Evolutionary conservation across 108 stramenopile genomes (phyloP).

Genomic region (Skeletonema tropicum): DNA sequence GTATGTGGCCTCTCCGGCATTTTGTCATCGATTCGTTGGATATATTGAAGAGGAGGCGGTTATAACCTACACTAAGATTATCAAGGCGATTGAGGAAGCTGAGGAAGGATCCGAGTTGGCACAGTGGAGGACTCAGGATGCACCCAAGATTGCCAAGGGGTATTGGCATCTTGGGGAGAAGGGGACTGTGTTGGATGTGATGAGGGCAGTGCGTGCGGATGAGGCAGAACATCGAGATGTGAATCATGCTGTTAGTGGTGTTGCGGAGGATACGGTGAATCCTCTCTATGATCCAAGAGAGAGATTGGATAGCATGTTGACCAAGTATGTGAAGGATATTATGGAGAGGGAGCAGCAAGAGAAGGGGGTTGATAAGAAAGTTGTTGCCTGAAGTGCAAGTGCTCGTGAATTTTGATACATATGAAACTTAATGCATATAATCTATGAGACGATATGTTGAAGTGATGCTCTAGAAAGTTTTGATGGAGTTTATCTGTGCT

Average conservation of each 20-base stretch:
- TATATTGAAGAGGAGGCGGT: constrained; percentile 96
- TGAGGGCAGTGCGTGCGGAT: constrained; percentile 92
- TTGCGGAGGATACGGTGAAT: constrained; percentile 65
- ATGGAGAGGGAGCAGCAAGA: constrained; percentile 50
- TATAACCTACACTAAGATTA: constrained; percentile 89
- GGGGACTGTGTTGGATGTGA: constrained; percentile 90
- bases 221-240: constrained; percentile 96
- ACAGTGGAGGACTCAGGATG: constrained; percentile 64
- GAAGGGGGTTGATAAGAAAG: not conserved
- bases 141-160: constrained; percentile 75
- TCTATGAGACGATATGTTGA: too few species aligned
- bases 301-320: constrained; percentile 69
- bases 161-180: constrained; percentile 90
- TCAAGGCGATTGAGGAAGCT: constrained; percentile 85
- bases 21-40: constrained; percentile 97
- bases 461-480: too few species aligned
- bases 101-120: constrained; percentile 83
- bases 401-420: too few species aligned
- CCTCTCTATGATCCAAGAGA: constrained; percentile 71
- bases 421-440: too few species aligned
- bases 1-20: constrained; percentile 89
- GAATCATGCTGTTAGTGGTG: constrained; percentile 74
- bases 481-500: too few species aligned
- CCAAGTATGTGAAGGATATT: constrained; percentile 79
- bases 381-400: not conserved